Evolutionary conservation across 2,329 filamentous ascomycete genomes (phyloP), one percentile per base, ranked within the genome.

Genomic region (Arthrobotrys megalospora): DNA sequence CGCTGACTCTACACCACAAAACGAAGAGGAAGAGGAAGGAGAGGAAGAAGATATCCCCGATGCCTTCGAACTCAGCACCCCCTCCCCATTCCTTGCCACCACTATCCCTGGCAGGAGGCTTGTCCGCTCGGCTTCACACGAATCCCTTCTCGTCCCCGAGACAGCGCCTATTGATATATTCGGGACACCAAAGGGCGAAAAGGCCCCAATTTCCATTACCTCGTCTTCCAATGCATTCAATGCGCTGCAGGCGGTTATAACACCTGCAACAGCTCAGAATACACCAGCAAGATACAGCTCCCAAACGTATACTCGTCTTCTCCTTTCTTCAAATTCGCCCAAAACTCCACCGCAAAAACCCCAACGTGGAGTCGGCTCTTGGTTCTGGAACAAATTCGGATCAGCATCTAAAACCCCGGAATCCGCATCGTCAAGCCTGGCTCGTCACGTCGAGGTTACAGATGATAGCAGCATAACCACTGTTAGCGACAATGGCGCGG

Each of bases 31-130:
- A 8, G 67, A 78, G 6, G 67, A 70, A 1, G 55, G 14, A 28
- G 67, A 78, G 19, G 67, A 62, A n/a, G 65, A 34, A 16, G 76
- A 79, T 47, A 64, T 79, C 14, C 64, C 76, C 6, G 76, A 73
- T 43, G 70, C 64, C 5, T 79, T 79, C 34, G 76, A 73, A 32
- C 69, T 75, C 24, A 75, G 69, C 60, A 79, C 69, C 1, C 69
- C 76, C 3, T 73, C 76, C 28, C 76, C 76, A 1, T 79, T 65
- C 41, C 76, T 79, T n/a, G 76, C 76, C 6, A 79, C 76, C 6
- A 79, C 76, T 12, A 79, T 79, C 12, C 76, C 76, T 19, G 76
- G 76, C n/a, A 48, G 76, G 21, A 69, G 64, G 28, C 76, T 79
- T 21, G 65, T 79, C 21, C 68, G 76, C 14, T 79, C 76, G 8